A percentile compares a stretch with the other conserved stretches of the same genome.
phyloP scores from a whole-genome alignment of 2,329 filamentous ascomycete species.

The Rutstroemia sp. region DNA sequence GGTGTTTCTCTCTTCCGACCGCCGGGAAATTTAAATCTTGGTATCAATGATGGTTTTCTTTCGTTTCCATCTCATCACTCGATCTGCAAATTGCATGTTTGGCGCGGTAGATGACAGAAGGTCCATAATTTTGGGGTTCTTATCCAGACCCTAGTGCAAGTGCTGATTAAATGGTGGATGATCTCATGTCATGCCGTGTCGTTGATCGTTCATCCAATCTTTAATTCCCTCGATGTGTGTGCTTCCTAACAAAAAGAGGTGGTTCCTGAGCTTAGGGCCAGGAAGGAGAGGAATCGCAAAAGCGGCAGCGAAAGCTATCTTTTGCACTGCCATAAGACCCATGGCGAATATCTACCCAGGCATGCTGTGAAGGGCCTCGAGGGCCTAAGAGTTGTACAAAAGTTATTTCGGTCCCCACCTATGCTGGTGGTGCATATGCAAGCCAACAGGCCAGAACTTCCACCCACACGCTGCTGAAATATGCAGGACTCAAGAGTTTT shows the following conservation, averaged over 20 bases:
- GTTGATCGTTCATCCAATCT: slow-evolving; percentile 3
- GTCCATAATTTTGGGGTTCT: too few species aligned
- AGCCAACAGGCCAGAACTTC: slow-evolving; percentile 7
- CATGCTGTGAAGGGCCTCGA: background rate
- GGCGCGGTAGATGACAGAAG: too few species aligned
- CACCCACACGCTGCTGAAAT: slow-evolving; percentile 7
- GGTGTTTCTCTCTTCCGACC: too few species aligned
- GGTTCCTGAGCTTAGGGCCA: slow-evolving; percentile 4
- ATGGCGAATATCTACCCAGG: background rate
- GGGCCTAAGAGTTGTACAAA: slow-evolving; percentile 2
- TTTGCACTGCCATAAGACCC: slow-evolving; percentile 3
- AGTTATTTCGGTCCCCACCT: slow-evolving; percentile 6
- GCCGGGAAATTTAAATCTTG: too few species aligned
- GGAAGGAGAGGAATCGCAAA: background rate
- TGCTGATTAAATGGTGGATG: background rate
- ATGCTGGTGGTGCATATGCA: slow-evolving; percentile 7
- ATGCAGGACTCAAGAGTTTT: background rate
- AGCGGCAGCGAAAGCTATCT: slow-evolving; percentile 2
- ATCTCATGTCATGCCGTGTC: slow-evolving; percentile 3
- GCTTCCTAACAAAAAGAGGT: background rate
- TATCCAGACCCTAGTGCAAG: too few species aligned
- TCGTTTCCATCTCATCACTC: too few species aligned
- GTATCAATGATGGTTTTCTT: too few species aligned
- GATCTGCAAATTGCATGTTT: too few species aligned
- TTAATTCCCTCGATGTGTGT: background rate